Conservation (phyloP, 805 yeast genomes). For the Scheffersomyces ergatensis region DNA sequence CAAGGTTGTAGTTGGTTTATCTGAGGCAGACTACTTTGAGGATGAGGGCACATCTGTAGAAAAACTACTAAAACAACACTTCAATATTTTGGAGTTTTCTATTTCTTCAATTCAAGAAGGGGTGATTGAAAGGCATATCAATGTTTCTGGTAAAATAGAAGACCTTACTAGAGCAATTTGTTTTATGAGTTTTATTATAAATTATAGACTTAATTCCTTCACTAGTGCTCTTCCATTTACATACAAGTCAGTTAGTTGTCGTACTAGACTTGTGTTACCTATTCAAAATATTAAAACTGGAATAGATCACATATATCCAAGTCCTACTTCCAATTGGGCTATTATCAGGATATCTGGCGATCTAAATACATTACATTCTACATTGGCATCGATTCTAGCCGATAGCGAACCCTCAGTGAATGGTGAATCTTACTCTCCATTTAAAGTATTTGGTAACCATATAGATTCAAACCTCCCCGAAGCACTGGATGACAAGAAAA, state of each 20-base stretch:
- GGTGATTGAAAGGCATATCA: conserved; percentile 27
- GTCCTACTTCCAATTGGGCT: no score
- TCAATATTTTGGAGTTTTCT: conserved; percentile 16
- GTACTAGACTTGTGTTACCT: no score
- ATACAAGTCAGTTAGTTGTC: background rate
- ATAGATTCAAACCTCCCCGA: background rate
- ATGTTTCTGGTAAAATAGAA: conserved; percentile 24
- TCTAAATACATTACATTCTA: no score
- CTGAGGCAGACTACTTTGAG: conserved; percentile 26
- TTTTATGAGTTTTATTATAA: conserved; percentile 23
- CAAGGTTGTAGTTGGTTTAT: conserved; percentile 12
- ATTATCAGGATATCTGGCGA: no score
- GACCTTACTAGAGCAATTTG: conserved; percentile 21
- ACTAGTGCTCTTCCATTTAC: background rate
- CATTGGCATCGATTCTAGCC: no score
- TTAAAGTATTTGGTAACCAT: background rate
- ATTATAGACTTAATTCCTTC: conserved; percentile 23
- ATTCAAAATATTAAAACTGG: no score
- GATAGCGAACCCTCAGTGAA: no score
- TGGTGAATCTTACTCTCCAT: background rate
- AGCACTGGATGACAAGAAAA: background rate
- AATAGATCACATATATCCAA: no score
- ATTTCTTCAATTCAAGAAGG: conserved; percentile 21
- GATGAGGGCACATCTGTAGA: conserved; percentile 8
- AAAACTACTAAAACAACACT: conserved; percentile 15